Evolutionary conservation across 345 rosid species (phyloP), one percentile per base, ranked within the genome.

Genomic region (Rhizophora mangle): DNA sequence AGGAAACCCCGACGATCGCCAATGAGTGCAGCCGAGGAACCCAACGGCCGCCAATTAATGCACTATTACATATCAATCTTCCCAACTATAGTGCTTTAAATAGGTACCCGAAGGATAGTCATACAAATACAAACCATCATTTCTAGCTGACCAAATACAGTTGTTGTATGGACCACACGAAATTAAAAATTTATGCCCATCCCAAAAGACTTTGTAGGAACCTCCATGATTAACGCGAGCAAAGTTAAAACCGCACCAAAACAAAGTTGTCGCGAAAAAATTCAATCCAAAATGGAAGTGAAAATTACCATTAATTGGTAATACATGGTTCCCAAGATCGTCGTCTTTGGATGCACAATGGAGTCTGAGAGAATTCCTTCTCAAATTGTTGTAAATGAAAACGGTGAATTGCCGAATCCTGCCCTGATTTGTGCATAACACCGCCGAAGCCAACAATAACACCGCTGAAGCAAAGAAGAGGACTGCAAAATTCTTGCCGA

Each of bases 261-360:
- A 66, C 20, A 66, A 27, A 1, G 71, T 66, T 2, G 62, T 32
- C n/a, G 36, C 15, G 53, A 49, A 51, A 8, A 65, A 24, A 19
- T 66, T 73, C 9, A 24, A 46, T 0, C 30, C 4, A 18, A 58
- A 73, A 26, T 10, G 27, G 26, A 73, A 66, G 19, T 46, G n/a
- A 29, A 26, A 73, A 30, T 60, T 19, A 3, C 7, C 61, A 0
- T 61, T 61, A 1, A 6, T 21, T 5, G 1, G 8, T 8, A 73
- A 1, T 1, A 1, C 3, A 0, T 52, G 76, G 4, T 2, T 2
- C 9, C 67, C 66, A 16, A 73, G 55, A 60, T 51, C 54, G 10
- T 60, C 47, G 26, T 64, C 64, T 47, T 36, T 53, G 6, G 76
- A 52, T 26, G n/a, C 49, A 69, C 76, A 43, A n/a, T 67, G 70